These are phyloP conservation scores for Pezicula rhizophila DNA, from an alignment of 2,329 filamentous ascomycete genomes.

Conservation along the genomic window DNA sequence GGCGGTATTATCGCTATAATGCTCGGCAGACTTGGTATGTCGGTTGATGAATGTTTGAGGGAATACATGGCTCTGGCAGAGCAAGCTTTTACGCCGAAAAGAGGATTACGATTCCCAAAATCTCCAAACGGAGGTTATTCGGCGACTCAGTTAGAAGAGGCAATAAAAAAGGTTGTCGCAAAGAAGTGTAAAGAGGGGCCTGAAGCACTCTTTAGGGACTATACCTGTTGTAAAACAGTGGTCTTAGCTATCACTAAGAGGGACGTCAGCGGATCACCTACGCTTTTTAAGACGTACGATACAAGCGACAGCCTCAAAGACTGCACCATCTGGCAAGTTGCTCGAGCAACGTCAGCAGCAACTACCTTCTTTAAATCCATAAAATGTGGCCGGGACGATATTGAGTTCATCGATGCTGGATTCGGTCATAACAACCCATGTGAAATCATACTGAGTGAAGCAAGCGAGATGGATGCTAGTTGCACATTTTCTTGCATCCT, in stretches of 20 bases:
- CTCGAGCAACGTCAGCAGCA: slow-evolving; percentile 26
- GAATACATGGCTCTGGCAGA: slow-evolving; percentile 25
- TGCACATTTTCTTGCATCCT: slow-evolving; percentile 26
- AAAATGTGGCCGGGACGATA: slow-evolving; percentile 2
- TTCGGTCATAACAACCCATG: slow-evolving; percentile 5
- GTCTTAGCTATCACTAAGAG: not conserved
- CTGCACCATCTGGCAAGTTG: slow-evolving; percentile 24
- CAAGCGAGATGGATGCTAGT: slow-evolving; percentile 28
- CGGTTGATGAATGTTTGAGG: slow-evolving; percentile 34
- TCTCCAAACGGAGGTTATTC: not conserved
- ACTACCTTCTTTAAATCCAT: slow-evolving; percentile 22
- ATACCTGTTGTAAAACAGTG: slow-evolving; percentile 2
- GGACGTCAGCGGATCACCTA: slow-evolving; percentile 3
- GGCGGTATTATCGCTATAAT: slow-evolving; percentile 40
- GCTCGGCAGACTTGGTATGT: slow-evolving; percentile 39
- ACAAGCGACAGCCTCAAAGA: not conserved
- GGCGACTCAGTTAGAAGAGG: not conserved
- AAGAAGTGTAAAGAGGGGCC: too few species aligned
- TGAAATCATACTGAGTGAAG: slow-evolving; percentile 25
- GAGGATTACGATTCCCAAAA: not conserved
- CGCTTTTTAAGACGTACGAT: slow-evolving; percentile 5
- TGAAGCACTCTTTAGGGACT: not conserved
- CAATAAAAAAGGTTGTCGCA: not conserved
- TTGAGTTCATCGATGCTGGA: slow-evolving; percentile 4
- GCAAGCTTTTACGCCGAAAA: not conserved